These are phyloP conservation scores for Epichloe glyceriae DNA, from an alignment of 2,329 filamentous ascomycete species.

Conservation along the genomic window DNA sequence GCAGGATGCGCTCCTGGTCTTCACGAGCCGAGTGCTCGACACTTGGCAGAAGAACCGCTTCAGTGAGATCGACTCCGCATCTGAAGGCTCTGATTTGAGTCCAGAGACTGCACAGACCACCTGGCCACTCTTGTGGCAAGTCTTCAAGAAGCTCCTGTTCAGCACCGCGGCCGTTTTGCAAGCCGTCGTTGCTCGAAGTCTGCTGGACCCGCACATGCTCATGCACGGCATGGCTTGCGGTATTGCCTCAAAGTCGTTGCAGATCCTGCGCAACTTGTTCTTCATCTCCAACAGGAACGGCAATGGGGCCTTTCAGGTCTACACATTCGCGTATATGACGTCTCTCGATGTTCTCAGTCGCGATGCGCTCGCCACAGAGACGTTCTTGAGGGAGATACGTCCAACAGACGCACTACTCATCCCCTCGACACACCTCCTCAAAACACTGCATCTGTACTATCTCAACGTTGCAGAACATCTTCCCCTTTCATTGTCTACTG, in stretches of 20 bases:
- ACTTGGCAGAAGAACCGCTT: constrained; percentile 67
- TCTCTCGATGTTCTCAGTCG: constrained; percentile 69
- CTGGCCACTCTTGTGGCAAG: constrained; percentile 58
- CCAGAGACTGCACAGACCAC: constrained; percentile 53
- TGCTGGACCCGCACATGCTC: constrained; percentile 36
- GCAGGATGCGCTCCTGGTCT: constrained; percentile 51
- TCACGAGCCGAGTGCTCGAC: constrained; percentile 51
- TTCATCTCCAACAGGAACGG: constrained; percentile 70
- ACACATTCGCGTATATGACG: constrained; percentile 70
- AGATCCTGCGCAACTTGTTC: constrained; percentile 62
- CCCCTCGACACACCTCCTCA: constrained; percentile 35
- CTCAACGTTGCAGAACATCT: constrained; percentile 79
- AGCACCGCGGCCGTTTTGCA: constrained; percentile 63
- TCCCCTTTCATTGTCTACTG: constrained; percentile 52
- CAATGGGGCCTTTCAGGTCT: constrained; percentile 65
- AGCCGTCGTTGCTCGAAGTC: constrained; percentile 52
- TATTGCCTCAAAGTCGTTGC: constrained; percentile 58
- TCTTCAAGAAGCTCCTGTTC: constrained; percentile 66
- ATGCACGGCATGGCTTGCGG: constrained; percentile 38
- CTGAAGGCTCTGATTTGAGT: constrained; percentile 51
- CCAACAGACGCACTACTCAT: constrained; percentile 22
- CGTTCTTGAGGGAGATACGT: constrained; percentile 53
- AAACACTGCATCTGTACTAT: constrained; percentile 75
- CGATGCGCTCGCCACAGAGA: constrained; percentile 51
- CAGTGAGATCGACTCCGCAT: constrained; percentile 55